Evolutionary conservation across 2,329 filamentous ascomycete species (phyloP).

Genomic region (Botryosphaeria dothidea): DNA sequence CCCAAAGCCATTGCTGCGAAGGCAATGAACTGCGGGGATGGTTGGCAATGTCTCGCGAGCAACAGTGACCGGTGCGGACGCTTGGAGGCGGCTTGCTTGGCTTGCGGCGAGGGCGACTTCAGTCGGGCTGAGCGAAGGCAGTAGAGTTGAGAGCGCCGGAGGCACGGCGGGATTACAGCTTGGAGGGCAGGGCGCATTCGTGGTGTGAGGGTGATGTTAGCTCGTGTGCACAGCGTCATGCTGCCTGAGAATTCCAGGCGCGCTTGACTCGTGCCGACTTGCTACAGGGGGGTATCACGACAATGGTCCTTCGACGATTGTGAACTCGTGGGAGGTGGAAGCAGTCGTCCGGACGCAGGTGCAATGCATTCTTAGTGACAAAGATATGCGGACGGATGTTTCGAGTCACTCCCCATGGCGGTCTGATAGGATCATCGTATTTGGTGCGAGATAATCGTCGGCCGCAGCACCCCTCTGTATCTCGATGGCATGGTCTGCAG

Average conservation of each 20-base stretch:
- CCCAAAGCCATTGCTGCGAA: conserved; percentile 8
- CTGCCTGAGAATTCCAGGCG: not conserved
- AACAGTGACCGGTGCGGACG: not conserved
- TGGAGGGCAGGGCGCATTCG: not conserved
- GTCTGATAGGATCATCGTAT: no score
- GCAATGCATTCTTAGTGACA: no score
- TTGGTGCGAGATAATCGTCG: no score
- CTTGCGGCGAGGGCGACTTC: not conserved
- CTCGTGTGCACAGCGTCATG: conserved; percentile 10
- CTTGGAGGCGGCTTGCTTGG: not conserved
- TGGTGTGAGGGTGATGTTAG: conserved; percentile 13
- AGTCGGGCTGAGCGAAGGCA: not conserved
- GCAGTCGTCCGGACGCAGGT: no score
- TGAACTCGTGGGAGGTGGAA: no score
- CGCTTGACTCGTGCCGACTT: conserved; percentile 5
- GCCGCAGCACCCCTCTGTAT: no score
- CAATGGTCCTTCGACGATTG: no score
- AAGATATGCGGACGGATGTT: no score
- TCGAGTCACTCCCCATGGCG: no score
- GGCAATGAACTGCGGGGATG: not conserved
- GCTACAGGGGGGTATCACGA: no score
- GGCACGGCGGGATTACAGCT: not conserved
- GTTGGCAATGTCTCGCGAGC: not conserved
- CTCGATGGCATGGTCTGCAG: no score
- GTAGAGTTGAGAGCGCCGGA: not conserved